A percentile compares a stretch with the other conserved stretches of the same genome.
Conservation (phyloP, 2,329 filamentous ascomycete species). For the Pestalotiopsis sp. region DNA sequence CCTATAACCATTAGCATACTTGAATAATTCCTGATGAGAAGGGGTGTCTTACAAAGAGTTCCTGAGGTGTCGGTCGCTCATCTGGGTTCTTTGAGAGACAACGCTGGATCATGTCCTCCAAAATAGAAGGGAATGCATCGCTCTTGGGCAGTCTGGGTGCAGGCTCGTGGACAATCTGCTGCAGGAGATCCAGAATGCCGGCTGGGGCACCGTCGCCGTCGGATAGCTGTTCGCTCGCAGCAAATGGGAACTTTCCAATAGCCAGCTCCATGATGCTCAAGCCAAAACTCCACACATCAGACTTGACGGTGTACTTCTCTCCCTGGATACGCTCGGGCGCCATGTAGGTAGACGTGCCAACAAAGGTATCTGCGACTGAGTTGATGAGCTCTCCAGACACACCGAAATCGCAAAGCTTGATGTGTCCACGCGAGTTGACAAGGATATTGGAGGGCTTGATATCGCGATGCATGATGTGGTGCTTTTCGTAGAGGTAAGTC, state of each 20-base stretch:
- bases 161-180: conserved; percentile 96
- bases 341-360: conserved; percentile 99
- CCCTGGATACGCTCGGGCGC: conserved; percentile 97
- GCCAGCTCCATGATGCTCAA: conserved; percentile 95
- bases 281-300: conserved; percentile 98
- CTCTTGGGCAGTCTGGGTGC: conserved; percentile 94
- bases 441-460: conserved; percentile 98
- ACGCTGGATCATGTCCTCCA: conserved; percentile 97
- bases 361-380: conserved; percentile 96
- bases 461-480: conserved; percentile 98
- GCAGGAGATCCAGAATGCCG: conserved; percentile 91
- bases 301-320: conserved; percentile 96
- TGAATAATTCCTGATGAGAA: background rate
- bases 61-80: conserved; percentile 86
- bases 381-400: conserved; percentile 98
- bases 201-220: conserved; percentile 84
- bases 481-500: conserved; percentile 91
- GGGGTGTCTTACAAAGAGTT: conserved; percentile 76
- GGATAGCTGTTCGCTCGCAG: conserved; percentile 68
- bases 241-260: conserved; percentile 96
- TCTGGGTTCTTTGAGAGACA: conserved; percentile 90
- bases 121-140: conserved; percentile 91
- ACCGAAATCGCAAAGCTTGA: conserved; percentile 98
- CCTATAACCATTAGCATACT: conserved; percentile 53
- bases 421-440: conserved; percentile 89